These are phyloP conservation scores for Didymella pomorum DNA, from an alignment of 2,329 filamentous ascomycete genomes.

Conservation along the genomic window DNA sequence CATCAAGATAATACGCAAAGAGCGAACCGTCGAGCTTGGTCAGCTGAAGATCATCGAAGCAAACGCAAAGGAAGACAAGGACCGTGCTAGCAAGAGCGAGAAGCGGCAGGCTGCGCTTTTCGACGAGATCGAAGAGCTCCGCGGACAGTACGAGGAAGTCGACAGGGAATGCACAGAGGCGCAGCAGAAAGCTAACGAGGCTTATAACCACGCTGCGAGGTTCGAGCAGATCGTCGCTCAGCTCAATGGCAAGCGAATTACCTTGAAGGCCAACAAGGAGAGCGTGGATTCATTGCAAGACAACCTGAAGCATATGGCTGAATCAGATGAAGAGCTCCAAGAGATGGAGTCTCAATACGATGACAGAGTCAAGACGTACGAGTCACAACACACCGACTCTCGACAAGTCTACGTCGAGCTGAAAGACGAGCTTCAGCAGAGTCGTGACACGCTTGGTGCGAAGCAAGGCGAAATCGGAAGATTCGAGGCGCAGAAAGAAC, in stretches of 20 bases:
- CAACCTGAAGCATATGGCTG: slow-evolving; percentile 78
- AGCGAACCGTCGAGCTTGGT: slow-evolving; percentile 76
- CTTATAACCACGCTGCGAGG: slow-evolving; percentile 75
- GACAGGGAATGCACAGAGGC: slow-evolving; percentile 47
- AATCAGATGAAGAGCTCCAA: slow-evolving; percentile 79
- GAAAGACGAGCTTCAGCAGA: slow-evolving; percentile 58
- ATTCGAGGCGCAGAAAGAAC: slow-evolving; percentile 84
- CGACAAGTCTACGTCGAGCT: slow-evolving; percentile 72
- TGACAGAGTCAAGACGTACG: slow-evolving; percentile 72
- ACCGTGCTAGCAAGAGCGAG: slow-evolving; percentile 73
- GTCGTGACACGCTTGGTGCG: slow-evolving; percentile 52
- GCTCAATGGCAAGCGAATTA: slow-evolving; percentile 77
- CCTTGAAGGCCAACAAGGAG: slow-evolving; percentile 73
- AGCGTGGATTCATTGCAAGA: slow-evolving; percentile 74
- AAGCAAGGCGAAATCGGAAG: slow-evolving; percentile 73
- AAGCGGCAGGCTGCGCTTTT: slow-evolving; percentile 66
- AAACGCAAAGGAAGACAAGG: slow-evolving; percentile 83
- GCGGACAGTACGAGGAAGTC: slow-evolving; percentile 37
- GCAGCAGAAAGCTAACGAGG: slow-evolving; percentile 65
- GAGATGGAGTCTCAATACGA: slow-evolving; percentile 79
- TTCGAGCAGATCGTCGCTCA: slow-evolving; percentile 78
- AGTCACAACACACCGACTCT: slow-evolving; percentile 69
- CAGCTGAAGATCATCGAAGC: slow-evolving; percentile 77
- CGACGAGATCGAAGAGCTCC: slow-evolving; percentile 67
- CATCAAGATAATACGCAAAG: slow-evolving; percentile 85